These are phyloP conservation scores for Flaveria brownii DNA, from an alignment of 129 eudicot genomes.

Conservation along the genomic window DNA sequence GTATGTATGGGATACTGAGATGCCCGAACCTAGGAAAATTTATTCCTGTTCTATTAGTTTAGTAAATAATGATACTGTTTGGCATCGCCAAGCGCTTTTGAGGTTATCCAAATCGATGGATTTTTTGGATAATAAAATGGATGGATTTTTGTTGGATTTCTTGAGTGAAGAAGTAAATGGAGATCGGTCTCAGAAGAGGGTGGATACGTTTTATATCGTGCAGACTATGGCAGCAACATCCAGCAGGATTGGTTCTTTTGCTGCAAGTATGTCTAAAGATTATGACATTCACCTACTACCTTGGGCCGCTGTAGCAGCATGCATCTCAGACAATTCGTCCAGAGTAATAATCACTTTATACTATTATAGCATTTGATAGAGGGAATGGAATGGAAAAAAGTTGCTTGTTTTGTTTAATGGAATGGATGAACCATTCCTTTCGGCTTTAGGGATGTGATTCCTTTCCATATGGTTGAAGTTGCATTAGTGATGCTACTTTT, in stretches of 20 bases:
- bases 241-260: conserved; percentile 90
- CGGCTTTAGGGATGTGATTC: neutral
- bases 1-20: conserved; percentile 84
- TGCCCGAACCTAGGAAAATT: conserved; percentile 63
- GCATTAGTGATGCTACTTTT: neutral
- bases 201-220: conserved; percentile 73
- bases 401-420: neutral
- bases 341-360: conserved; percentile 50
- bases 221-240: conserved; percentile 91
- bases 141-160: conserved; percentile 78
- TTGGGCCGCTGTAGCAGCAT: conserved; percentile 98
- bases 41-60: conserved; percentile 74
- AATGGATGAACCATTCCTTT: neutral
- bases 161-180: conserved; percentile 68
- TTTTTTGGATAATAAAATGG: conserved; percentile 46
- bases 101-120: conserved; percentile 62
- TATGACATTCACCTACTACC: conserved; percentile 93
- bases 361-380: conserved; percentile 1
- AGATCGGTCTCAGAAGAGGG: conserved; percentile 47
- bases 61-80: conserved; percentile 49
- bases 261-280: conserved; percentile 75
- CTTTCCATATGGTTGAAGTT: conserved; percentile 8
- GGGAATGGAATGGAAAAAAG: conserved; percentile 1
- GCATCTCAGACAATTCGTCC: conserved; percentile 66
- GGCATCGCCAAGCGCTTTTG: conserved; percentile 85